Conservation (phyloP, 768 basidiomycete genomes). For the Lactarius indigo region DNA sequence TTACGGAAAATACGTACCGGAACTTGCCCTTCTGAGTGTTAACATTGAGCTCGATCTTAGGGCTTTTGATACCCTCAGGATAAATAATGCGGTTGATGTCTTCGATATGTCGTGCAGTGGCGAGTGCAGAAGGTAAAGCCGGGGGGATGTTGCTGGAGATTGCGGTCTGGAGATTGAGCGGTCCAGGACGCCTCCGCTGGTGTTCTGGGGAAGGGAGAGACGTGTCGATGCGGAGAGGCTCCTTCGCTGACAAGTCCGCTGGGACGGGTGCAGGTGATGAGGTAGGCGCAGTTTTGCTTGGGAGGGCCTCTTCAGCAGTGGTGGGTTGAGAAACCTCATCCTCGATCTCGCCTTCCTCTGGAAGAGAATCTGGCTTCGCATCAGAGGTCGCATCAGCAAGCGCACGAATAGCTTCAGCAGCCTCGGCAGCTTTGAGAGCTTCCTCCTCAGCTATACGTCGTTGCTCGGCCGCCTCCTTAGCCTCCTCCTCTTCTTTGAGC, state of each 20-base stretch:
- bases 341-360: constrained; percentile 47
- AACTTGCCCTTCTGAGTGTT: constrained; percentile 86
- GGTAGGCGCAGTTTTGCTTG: constrained; percentile 9
- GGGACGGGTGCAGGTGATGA: constrained; percentile 37
- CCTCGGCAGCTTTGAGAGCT: constrained; percentile 34
- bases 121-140: constrained; percentile 62
- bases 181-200: constrained; percentile 60
- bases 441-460: constrained; percentile 36
- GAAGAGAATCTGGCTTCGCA: constrained; percentile 34
- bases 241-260: constrained; percentile 48
- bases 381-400: constrained; percentile 31
- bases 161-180: constrained; percentile 62
- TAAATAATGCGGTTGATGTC: constrained; percentile 76
- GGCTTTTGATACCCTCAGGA: constrained; percentile 79
- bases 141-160: constrained; percentile 41
- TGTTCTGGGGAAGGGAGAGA: constrained; percentile 41
- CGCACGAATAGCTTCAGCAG: constrained; percentile 40
- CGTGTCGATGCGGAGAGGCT: constrained; percentile 64
- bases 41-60: constrained; percentile 79
- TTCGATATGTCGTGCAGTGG: constrained; percentile 81
- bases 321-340: constrained; percentile 37
- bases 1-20: constrained; percentile 45
- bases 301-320: constrained; percentile 9
- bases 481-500: constrained; percentile 28
- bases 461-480: constrained; percentile 32